Evolutionary conservation across 1,284 basidiomycete genomes (phyloP).

Genomic region (Sporisorium reilianum): DNA sequence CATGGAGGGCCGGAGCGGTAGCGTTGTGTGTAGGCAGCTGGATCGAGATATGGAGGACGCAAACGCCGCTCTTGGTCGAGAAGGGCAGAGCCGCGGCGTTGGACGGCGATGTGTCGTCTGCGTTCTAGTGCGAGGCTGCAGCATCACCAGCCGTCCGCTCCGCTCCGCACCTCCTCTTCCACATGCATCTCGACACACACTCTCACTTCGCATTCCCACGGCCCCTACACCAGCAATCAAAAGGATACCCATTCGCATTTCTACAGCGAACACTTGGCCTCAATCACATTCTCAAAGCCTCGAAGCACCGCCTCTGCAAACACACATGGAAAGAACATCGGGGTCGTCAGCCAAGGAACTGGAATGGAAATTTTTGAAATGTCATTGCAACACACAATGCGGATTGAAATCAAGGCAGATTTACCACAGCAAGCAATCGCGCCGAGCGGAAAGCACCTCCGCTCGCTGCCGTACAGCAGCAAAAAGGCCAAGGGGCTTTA

Average conservation of each 20-base stretch:
- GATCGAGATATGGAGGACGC: not conserved
- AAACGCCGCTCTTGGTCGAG: not conserved
- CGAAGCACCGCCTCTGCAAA: conserved; percentile 16
- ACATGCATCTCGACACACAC: too few relatives aligned
- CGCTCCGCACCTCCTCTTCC: too few relatives aligned
- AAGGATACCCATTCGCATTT: not conserved
- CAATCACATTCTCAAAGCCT: conserved; percentile 2
- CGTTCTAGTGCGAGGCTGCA: too few relatives aligned
- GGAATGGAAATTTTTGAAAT: not conserved
- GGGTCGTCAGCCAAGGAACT: conserved; percentile 13
- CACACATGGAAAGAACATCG: not conserved
- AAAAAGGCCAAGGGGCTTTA: too few relatives aligned
- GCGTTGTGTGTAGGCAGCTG: not conserved
- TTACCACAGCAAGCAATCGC: too few relatives aligned
- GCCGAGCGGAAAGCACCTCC: too few relatives aligned
- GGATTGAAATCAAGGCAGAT: too few relatives aligned
- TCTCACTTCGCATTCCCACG: too few relatives aligned
- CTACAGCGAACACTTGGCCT: not conserved
- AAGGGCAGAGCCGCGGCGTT: not conserved
- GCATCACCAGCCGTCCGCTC: too few relatives aligned
- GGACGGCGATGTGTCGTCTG: not conserved
- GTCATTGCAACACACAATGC: conserved; percentile 8
- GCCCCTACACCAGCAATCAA: too few relatives aligned
- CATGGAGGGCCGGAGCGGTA: not conserved
- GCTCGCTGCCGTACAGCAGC: too few relatives aligned